Percentiles rank a stretch among this genome's conserved stretches.
Conservation (phyloP, 805 yeast genomes). For the Isabelozyma heimii region DNA sequence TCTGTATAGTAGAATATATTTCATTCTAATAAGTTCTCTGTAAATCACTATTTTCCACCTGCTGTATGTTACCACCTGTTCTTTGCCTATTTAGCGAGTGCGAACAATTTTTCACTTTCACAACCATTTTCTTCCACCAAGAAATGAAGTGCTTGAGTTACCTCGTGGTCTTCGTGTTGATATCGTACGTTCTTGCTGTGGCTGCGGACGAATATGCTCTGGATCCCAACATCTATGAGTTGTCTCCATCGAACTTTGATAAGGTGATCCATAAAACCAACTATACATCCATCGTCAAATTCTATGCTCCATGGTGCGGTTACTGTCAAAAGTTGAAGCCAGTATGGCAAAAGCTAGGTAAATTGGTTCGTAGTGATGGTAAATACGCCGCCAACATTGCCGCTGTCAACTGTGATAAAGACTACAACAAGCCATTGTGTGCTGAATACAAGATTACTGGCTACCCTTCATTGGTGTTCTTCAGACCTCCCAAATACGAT, state of each 20-base stretch:
- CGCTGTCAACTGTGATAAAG: constrained; percentile 83
- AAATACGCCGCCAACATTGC: constrained; percentile 59
- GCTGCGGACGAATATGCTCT: constrained; percentile 34
- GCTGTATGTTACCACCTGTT: no score
- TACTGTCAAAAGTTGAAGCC: constrained; percentile 76
- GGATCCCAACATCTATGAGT: constrained; percentile 50
- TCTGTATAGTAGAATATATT: neutral
- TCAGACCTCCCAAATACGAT: constrained; percentile 71
- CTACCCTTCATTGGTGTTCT: constrained; percentile 80
- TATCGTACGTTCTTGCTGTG: neutral
- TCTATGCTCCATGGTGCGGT: constrained; percentile 98
- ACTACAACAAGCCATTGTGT: constrained; percentile 67
- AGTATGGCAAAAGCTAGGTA: constrained; percentile 62
- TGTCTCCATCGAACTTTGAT: constrained; percentile 58
- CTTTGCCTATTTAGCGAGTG: neutral
- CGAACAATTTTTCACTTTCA: neutral
- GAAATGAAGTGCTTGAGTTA: neutral
- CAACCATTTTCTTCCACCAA: neutral
- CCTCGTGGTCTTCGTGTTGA: neutral
- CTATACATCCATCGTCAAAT: constrained; percentile 79
- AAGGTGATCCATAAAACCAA: constrained; percentile 66
- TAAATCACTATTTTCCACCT: no score
- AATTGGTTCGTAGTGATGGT: constrained; percentile 47
- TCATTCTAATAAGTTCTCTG: neutral
- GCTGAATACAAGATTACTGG: constrained; percentile 63